Evolutionary conservation across 2,329 filamentous ascomycete genomes (phyloP), one percentile per base, ranked within the genome.

Genomic region (Botrytis elliptica): DNA sequence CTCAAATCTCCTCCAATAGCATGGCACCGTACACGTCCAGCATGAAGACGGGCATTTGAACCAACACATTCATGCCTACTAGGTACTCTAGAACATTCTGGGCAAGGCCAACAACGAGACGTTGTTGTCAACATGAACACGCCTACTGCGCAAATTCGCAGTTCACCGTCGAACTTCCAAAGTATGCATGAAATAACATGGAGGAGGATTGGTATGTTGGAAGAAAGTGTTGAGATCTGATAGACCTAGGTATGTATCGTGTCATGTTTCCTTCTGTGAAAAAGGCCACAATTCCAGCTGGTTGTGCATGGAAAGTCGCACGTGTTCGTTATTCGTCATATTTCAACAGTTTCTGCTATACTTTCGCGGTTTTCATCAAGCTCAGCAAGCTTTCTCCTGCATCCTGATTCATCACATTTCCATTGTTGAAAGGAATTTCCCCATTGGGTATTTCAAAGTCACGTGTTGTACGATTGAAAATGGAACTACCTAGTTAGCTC

Each of bases 81-180:
- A 20, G 29, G 29, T 38, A 52, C 38, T 68, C 49, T 68, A 68
- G 66, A 68, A 68, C 65, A 57, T 68, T 68, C 49, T 67, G 36
- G 36, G 65, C 49, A 22, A n/a, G 36, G 65, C 49, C 65, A 68
- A 57, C 46, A 68, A 55, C 65, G 20, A 33, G n/a, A 33, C n/a
- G 66, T 57, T 68, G 66, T 68, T 68, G 66, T 68, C 66, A 68
- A 68, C 14, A 25, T 42, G 49, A 42, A 68, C 66, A 68, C 66
- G 66, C 49, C n/a, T 57, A 55, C 49, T 49, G 29, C 52, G 25
- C 49, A 57, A 14, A 25, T 33, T 42, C 25, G 36, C 49, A 68
- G 10, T 68, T 68, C 36, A 55, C 66, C 36, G 49, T 57, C 10
- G 66, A 42, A 38, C 36, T 38, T n/a, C 22, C n/a, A 20, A 14